A percentile compares a stretch with the other conserved stretches of the same genome.
Evolutionary conservation across 2,329 filamentous ascomycete genomes (phyloP).

Genomic region (Diaporthe batatas): DNA sequence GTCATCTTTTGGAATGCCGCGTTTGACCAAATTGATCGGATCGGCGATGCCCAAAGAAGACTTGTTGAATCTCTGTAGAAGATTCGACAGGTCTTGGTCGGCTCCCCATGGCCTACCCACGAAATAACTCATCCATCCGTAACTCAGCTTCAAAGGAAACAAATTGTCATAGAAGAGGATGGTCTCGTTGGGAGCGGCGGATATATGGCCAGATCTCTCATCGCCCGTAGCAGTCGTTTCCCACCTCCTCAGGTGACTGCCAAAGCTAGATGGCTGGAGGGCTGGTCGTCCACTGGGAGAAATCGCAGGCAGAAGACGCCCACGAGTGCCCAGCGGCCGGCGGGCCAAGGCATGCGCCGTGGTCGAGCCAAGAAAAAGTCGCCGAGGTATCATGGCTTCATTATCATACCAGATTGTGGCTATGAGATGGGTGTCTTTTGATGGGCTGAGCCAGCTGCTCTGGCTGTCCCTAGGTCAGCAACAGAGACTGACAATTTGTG

Average conservation of each 20-base stretch:
- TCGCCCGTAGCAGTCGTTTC: constrained; percentile 65
- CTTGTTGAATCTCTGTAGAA: constrained; percentile 66
- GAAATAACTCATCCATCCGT: constrained; percentile 44
- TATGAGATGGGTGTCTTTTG: constrained; percentile 25
- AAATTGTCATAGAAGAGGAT: constrained; percentile 94
- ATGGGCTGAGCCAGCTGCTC: no score
- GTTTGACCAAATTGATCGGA: constrained; percentile 67
- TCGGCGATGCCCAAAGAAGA: constrained; percentile 64
- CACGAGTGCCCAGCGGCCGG: not conserved
- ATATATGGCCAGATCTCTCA: constrained; percentile 84
- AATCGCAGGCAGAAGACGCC: not conserved
- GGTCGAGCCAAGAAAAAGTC: constrained; percentile 51
- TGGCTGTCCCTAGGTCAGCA: not conserved
- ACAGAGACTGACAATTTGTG: not conserved
- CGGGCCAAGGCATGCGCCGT: constrained; percentile 47
- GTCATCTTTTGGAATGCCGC: constrained; percentile 67
- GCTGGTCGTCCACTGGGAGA: not conserved
- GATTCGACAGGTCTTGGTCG: constrained; percentile 62
- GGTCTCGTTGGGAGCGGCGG: constrained; percentile 80
- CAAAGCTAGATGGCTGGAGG: not conserved
- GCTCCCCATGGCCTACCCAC: constrained; percentile 62
- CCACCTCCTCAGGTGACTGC: constrained; percentile 47
- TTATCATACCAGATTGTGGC: constrained; percentile 38
- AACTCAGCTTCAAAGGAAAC: constrained; percentile 80
- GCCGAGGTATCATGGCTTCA: constrained; percentile 52